Conservation (phyloP, 2,329 filamentous ascomycete species). For the Arthrobotrys entomopaga region DNA sequence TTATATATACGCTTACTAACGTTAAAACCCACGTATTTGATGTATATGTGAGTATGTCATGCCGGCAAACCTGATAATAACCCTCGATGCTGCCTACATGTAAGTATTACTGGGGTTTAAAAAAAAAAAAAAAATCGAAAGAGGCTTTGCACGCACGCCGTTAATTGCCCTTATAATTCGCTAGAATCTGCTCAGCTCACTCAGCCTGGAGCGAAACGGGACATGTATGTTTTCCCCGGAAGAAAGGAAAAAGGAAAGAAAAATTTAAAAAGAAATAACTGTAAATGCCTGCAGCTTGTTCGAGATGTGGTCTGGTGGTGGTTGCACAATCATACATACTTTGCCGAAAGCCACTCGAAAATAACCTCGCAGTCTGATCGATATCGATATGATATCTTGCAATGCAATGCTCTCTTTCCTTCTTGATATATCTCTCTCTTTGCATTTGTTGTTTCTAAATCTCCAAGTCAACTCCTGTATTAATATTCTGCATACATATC, state of each 20-base stretch:
- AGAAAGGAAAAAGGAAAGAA: not conserved
- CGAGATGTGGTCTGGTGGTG: not conserved
- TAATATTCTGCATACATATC: not conserved
- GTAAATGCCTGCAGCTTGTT: not conserved
- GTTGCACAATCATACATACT: too few relatives aligned
- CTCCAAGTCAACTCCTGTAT: not conserved
- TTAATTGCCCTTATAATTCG: not conserved
- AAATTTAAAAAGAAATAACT: not conserved
- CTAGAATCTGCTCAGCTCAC: conserved; percentile 21
- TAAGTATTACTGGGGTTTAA: conserved; percentile 12
- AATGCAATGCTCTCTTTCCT: not conserved
- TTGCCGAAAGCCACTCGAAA: conserved; percentile 5
- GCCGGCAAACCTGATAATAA: not conserved
- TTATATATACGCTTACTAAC: not conserved
- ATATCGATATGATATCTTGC: not conserved
- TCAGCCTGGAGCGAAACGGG: conserved; percentile 13
- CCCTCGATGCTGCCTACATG: conserved; percentile 4
- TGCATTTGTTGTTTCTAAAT: not conserved
- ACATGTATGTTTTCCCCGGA: conserved; percentile 10
- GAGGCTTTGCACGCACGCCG: not conserved
- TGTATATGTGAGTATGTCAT: conserved; percentile 5
- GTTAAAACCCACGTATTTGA: not conserved
- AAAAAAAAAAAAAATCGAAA: too few relatives aligned
- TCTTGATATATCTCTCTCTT: not conserved
- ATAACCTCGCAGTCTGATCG: not conserved